Conservation (phyloP, 768 basidiomycete species). For the Strobilomyces confusus region DNA sequence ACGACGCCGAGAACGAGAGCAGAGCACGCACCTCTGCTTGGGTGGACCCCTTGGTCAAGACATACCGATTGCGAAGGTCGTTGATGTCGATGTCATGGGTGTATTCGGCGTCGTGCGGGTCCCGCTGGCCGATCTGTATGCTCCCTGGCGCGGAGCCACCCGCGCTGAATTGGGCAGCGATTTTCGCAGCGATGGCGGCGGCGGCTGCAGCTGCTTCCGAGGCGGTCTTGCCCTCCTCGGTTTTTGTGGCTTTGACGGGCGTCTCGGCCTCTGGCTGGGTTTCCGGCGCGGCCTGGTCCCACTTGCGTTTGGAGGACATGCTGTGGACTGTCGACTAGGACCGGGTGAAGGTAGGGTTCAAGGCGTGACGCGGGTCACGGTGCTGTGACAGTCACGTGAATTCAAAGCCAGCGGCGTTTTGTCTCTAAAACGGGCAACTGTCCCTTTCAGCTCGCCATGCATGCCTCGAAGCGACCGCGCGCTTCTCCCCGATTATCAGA, state of each 20-base stretch:
- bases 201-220: slow-evolving; percentile 66
- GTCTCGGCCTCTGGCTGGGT: slow-evolving; percentile 36
- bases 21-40: slow-evolving; percentile 72
- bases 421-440: slow-evolving; percentile 1
- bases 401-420: slow-evolving; percentile 20
- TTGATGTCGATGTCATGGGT: slow-evolving; percentile 95
- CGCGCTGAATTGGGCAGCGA: slow-evolving; percentile 79
- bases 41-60: slow-evolving; percentile 90
- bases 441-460: slow-evolving; percentile 18
- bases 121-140: slow-evolving; percentile 47
- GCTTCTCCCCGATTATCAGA: slow-evolving; percentile 27
- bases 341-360: not conserved
- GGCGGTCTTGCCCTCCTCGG: slow-evolving; percentile 48
- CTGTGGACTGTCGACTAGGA: not conserved
- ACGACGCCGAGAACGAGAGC: not conserved
- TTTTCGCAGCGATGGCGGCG: slow-evolving; percentile 91
- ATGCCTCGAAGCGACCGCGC: slow-evolving; percentile 32
- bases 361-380: slow-evolving; percentile 14
- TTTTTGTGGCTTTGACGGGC: slow-evolving; percentile 44
- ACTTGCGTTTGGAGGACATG: slow-evolving; percentile 74
- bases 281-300: slow-evolving; percentile 65
- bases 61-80: slow-evolving; percentile 89
- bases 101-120: slow-evolving; percentile 75
- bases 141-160: slow-evolving; percentile 35
- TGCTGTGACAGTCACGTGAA: slow-evolving; percentile 6